Base-by-base conservation (phyloP, 129 eudicot genomes). In the Ambrosia trifida region DNA sequence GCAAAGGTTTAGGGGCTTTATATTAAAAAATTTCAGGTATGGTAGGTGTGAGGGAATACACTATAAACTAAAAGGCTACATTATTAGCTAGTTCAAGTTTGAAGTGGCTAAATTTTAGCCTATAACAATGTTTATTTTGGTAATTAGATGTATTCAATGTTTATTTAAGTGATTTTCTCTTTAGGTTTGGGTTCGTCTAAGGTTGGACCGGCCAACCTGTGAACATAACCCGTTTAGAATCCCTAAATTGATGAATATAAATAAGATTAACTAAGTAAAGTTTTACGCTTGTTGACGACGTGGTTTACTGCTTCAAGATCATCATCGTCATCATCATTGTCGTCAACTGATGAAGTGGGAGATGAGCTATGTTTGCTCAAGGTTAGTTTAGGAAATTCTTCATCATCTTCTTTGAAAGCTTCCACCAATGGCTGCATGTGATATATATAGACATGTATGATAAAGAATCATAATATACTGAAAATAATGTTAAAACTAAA, bases 211-310 rank as follows among this genome's bases (percentile, higher is more conserved):
- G 28, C 28, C 28, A 24, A 24, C 28, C 28, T 24, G 1, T 24
- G 28, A 24, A 24, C 28, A 24, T 24, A 1, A 24, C 1, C 1
- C 1, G 28, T 24, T 24, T 24, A 24, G 28, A 24, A 24, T 24
- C 28, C 28, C 28, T 24, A 24, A 24, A 24, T 24, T 11, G 36
- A 36, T 38, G 46, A 11, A 40, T 41, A n/a, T 76, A 43, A 54
- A 4, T 45, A 45, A 57, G 68, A 57, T 31, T 43, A 40, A 40
- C 9, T 0, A 66, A 33, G 20, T 35, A 28, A 49, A 13, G 46
- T 31, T 16, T 69, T 83, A 89, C 95, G 98, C 83, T 87, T 87
- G 51, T 87, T 84, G 79, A 84, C 84, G 33, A 84, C 60, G 52
- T 85, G 88, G 67, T 85, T 73, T 7, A 72, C 54, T 30, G 59